Base-by-base conservation (phyloP, 139 green algal genomes). In the Astrephomene gubernaculifera region DNA sequence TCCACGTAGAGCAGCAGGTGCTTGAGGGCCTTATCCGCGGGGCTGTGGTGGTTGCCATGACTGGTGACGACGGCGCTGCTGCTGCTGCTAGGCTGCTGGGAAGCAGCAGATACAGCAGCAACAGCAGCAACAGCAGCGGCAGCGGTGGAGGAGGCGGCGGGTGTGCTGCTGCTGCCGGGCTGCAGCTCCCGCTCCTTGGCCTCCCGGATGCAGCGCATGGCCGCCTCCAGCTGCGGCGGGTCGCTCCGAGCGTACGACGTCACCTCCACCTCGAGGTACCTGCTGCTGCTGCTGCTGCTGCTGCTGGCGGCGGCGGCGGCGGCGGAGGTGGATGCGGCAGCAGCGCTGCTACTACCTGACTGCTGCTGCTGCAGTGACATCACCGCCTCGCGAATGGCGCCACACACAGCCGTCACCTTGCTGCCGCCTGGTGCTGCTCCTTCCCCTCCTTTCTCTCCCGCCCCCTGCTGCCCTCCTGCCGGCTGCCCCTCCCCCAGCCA, bases 1-100 rank as follows among this genome's bases (percentile, higher is more conserved):
- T 95, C 89, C 2, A 92, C 89, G 54, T 96, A 91, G 64, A 98
- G 93, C 90, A 99, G 90, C 71, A 99, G 88, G 65, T 98, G 93
- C 79, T 91, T 90, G 70, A 99, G 80, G 43, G 94, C 94, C 2
- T 89, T 91, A 67, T 97, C 97, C 5, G 65, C 79, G 31, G 44
- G 38, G 3, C 63, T 31, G 45, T 41, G 44, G 64, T 71, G 33
- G 44, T 9, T 49, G 25, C 10, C 2, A n/a, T n/a, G n/a, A n/a
- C n/a, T n/a, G n/a, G n/a, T n/a, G n/a, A n/a, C n/a, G n/a, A n/a
- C n/a, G n/a, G 38, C 53, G 68, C 68, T 75, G 68, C 68, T 72
- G n/a, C 2, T 72, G 65, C 65, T 72, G 65, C 63, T n/a, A n/a
- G n/a, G n/a, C 57, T n/a, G 57, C 57, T 27, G 57, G n/a, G n/a